A percentile compares a stretch with the other conserved stretches of the same genome.
These are phyloP conservation scores for Coelastrella sp. DNA, from an alignment of 139 green algal species.

Conservation along the genomic window DNA sequence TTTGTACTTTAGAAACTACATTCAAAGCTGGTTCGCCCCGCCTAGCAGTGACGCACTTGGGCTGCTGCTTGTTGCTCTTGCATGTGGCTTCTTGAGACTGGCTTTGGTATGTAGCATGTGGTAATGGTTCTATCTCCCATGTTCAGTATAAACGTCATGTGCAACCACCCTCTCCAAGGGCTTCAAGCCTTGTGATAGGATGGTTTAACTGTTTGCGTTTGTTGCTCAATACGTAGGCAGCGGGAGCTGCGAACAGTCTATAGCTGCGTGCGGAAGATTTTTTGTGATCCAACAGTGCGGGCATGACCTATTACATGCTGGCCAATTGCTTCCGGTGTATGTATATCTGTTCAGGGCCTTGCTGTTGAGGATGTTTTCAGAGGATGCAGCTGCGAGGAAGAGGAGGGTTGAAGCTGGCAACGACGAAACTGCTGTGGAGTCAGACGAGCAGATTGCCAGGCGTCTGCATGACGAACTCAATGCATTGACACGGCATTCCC, in stretches of 20 bases:
- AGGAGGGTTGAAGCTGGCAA: conserved; percentile 19
- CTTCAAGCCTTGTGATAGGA: background rate
- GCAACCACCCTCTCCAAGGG: no score
- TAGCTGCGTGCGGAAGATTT: no score
- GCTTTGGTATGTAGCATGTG: no score
- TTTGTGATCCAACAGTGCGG: no score
- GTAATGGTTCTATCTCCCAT: no score
- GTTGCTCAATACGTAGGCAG: no score
- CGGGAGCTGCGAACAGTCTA: no score
- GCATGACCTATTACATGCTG: no score
- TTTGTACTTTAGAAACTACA: no score
- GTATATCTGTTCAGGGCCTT: no score
- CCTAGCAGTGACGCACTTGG: background rate
- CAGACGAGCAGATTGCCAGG: conserved; percentile 76
- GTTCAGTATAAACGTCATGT: no score
- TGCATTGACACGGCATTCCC: conserved; percentile 46
- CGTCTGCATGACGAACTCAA: conserved; percentile 75
- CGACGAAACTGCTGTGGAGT: background rate
- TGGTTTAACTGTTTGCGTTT: background rate
- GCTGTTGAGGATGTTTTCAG: conserved; percentile 18
- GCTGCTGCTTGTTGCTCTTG: background rate
- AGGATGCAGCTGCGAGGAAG: conserved; percentile 27
- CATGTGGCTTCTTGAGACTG: background rate
- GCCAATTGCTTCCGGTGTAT: background rate
- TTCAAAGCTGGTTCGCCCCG: background rate